These are phyloP conservation scores for Neurospora tetraspora DNA, from an alignment of 495 filamentous ascomycete genomes.

Conservation along the genomic window DNA sequence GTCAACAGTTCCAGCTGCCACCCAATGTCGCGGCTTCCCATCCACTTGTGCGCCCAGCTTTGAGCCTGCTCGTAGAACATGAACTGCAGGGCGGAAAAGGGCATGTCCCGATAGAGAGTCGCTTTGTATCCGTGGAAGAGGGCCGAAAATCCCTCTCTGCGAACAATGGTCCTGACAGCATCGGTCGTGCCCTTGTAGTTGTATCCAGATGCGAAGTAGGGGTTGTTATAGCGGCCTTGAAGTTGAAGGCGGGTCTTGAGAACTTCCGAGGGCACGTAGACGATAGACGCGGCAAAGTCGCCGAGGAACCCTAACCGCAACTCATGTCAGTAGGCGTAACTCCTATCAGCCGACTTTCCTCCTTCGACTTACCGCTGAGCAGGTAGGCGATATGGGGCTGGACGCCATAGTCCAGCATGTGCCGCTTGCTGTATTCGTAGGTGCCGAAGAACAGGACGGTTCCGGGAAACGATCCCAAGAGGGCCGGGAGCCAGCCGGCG, in stretches of 20 bases:
- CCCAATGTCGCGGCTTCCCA: slow-evolving; percentile 64
- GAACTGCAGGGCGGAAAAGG: slow-evolving; percentile 92
- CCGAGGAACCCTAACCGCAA: slow-evolving; percentile 63
- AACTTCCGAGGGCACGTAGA: slow-evolving; percentile 95
- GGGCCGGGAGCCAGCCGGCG: slow-evolving; percentile 79
- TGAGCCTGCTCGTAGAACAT: slow-evolving; percentile 97
- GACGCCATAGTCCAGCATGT: slow-evolving; percentile 74
- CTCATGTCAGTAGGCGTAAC: slow-evolving; percentile 13
- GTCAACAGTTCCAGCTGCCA: slow-evolving; percentile 77
- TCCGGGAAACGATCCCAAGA: slow-evolving; percentile 86
- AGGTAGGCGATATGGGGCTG: slow-evolving; percentile 76
- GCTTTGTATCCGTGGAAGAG: slow-evolving; percentile 92
- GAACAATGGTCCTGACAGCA: slow-evolving; percentile 73
- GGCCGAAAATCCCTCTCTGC: slow-evolving; percentile 69
- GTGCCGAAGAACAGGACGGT: slow-evolving; percentile 93
- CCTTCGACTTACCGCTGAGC: slow-evolving; percentile 50
- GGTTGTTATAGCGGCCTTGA: slow-evolving; percentile 92
- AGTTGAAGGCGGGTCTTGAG: slow-evolving; percentile 91
- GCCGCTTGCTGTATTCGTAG: slow-evolving; percentile 89
- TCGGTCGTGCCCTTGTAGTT: slow-evolving; percentile 78
- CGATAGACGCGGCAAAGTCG: slow-evolving; percentile 79
- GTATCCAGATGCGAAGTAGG: slow-evolving; percentile 82
- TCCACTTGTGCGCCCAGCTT: slow-evolving; percentile 63
- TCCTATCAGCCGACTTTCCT: not conserved
- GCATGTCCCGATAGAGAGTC: slow-evolving; percentile 87